Evolutionary conservation across 371 early-diverging fungal genomes (phyloP), one percentile per base, ranked within the genome.

Genomic region (Rhizomucor miehei): DNA sequence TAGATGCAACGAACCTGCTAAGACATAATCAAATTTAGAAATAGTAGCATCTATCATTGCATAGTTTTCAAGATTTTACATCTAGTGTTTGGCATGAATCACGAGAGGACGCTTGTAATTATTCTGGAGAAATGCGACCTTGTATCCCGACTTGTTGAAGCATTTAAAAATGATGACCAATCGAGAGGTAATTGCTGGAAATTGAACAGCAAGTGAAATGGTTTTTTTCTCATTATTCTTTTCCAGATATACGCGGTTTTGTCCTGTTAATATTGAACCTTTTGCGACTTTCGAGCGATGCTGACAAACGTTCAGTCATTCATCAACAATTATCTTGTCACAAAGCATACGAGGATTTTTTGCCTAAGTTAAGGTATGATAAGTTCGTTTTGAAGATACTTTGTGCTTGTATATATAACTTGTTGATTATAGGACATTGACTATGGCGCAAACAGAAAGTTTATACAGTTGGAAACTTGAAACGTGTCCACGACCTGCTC

Each of bases 41-140:
- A 66, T 34, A 73, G 70, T 43, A 73, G 59, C 45, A 71, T 72
- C 39, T 76, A 73, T 50, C 73, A 73, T 48, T 66, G 73, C 2
- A 38, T 76, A 13, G 73, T 73, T 36, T 76, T 67, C 58, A 61
- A 66, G 48, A 60, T 76, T 9, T 62, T 73, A 9, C 59, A 54
- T 34, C 48, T 67, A 10, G 51, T 65, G 6, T 21, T 76, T 1
- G 44, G 51, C 20, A 66, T 62, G 21, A 39, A 64, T 24, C 56
- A 73, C 45, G 69, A 66, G 41, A 66, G 63, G 0, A 53, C 66
- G 0, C 24, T 71, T 6, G 11, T 52, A 9, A 47, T 51, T 0
- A 21, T 76, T 24, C 63, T 76, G 19, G 54, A 60, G 16, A 62
- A 67, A 21, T 65, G 66, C 34, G 55, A 54, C 24, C 51, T 75